These are phyloP conservation scores for Geotrichum aggregatum DNA, from an alignment of 1,139 yeast genomes.

Conservation along the genomic window DNA sequence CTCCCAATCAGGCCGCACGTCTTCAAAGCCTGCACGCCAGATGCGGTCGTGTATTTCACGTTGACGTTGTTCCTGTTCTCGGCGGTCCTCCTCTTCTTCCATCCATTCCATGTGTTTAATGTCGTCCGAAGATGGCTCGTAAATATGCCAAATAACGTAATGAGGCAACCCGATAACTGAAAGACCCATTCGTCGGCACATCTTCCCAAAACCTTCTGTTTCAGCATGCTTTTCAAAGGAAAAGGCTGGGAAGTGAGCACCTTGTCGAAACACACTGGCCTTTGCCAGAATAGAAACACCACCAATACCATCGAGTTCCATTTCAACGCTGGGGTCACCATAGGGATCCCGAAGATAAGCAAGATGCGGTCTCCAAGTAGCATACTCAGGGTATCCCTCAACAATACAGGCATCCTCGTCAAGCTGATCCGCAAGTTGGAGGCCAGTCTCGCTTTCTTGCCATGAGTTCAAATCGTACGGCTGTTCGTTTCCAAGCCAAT, in stretches of 20 bases:
- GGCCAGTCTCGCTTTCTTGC: conserved; percentile 83
- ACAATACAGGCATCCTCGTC: conserved; percentile 88
- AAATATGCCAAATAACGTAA: conserved; percentile 88
- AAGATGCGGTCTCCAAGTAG: conserved; percentile 88
- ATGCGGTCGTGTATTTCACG: conserved; percentile 67
- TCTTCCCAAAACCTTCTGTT: conserved; percentile 88
- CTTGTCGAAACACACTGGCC: conserved; percentile 73
- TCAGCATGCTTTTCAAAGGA: conserved; percentile 89
- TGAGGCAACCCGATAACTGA: conserved; percentile 82
- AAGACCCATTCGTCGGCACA: conserved; percentile 76
- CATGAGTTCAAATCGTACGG: conserved; percentile 89
- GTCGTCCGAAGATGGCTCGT: conserved; percentile 84
- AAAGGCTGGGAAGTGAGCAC: conserved; percentile 86
- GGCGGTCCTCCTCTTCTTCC: conserved; percentile 84
- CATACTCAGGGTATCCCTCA: conserved; percentile 91
- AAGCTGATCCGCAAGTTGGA: conserved; percentile 68
- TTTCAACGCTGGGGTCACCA: conserved; percentile 80
- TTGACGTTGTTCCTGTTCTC: conserved; percentile 60
- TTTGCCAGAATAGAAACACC: conserved; percentile 81
- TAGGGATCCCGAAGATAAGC: conserved; percentile 82
- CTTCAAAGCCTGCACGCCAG: conserved; percentile 74
- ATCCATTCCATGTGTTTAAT: conserved; percentile 94
- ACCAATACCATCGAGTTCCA: conserved; percentile 88
- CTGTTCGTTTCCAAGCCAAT: conserved; percentile 83
- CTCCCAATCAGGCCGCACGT: conserved; percentile 65